phyloP scores from a whole-genome alignment of 805 yeast genomes.

The Yarrowia sp. region DNA sequence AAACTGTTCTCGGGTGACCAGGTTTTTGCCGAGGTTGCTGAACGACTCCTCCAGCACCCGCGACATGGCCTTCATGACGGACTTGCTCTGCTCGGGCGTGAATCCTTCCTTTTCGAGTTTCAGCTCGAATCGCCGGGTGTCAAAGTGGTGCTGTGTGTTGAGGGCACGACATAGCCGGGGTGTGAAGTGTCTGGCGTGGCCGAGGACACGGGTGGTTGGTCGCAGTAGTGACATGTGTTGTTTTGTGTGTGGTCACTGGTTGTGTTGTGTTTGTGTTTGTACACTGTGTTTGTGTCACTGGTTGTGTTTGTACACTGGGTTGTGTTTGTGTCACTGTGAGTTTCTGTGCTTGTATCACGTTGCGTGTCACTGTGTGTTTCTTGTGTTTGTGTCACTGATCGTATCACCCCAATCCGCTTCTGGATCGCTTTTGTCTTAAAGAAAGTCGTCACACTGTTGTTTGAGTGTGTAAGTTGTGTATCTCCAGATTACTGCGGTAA shows the following conservation, averaged over 20 bases:
- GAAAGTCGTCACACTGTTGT: too few relatives aligned
- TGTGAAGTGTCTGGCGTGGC: too few relatives aligned
- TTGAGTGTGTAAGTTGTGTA: background rate
- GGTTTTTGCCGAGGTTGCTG: slow-evolving; percentile 63
- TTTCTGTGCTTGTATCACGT: too few relatives aligned
- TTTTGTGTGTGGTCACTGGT: background rate
- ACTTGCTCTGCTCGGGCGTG: slow-evolving; percentile 68
- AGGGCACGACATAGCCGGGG: background rate
- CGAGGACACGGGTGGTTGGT: background rate
- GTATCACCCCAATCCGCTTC: too few relatives aligned
- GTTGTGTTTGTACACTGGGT: background rate
- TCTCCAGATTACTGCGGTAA: background rate
- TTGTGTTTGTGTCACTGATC: background rate
- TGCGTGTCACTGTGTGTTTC: background rate
- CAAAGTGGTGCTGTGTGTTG: slow-evolving; percentile 47
- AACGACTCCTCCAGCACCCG: slow-evolving; percentile 79
- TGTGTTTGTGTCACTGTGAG: background rate
- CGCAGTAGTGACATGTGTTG: background rate
- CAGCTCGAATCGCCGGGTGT: slow-evolving; percentile 70
- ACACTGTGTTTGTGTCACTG: background rate
- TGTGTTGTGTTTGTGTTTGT: background rate
- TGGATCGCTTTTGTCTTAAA: too few relatives aligned
- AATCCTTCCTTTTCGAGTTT: slow-evolving; percentile 69
- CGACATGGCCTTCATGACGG: slow-evolving; percentile 69
- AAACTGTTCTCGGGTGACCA: slow-evolving; percentile 82